phyloP scores from a whole-genome alignment of 306 rosid genomes.

The Prunus persica region Prunus_persica_NCBIv2 NC_034012.1:1254501-1255000 shows the following conservation, averaged over 20 bases:
- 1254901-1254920: not conserved
- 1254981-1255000: conserved; percentile 13
- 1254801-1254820: conserved; percentile 1
- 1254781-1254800: not conserved
- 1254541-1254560: too few species aligned
- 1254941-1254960: not conserved
- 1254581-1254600: too few species aligned
- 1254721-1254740: not conserved
- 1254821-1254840: conserved; percentile 9
- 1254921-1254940: not conserved
- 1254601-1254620: too few species aligned
- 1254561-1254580: too few species aligned
- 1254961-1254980: not conserved
- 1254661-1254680: too few species aligned
- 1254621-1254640: too few species aligned
- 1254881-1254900: not conserved
- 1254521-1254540: too few species aligned
- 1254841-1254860: not conserved
- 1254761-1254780: not conserved
- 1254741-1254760: not conserved
- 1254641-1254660: too few species aligned
- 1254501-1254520: too few species aligned
- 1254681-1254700: not conserved
- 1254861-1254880: not conserved
- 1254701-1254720: not conserved